These are phyloP conservation scores for Aethionema arabicum DNA, from an alignment of 345 rosid species.

Conservation along the genomic window DNA sequence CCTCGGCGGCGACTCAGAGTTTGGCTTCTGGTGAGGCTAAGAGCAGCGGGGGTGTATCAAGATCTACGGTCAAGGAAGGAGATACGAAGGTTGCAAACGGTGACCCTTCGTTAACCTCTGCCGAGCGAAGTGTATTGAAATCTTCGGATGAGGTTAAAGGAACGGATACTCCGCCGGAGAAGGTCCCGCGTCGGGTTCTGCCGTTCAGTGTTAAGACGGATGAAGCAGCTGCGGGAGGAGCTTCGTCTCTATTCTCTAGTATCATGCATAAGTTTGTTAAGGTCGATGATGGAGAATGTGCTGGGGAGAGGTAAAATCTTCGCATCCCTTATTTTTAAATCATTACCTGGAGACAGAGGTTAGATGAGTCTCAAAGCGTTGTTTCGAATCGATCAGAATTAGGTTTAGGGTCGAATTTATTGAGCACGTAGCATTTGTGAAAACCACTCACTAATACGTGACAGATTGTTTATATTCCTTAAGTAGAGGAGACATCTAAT, in stretches of 20 bases:
- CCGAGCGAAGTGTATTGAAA: slow-evolving; percentile 28
- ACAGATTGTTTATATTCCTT: not conserved
- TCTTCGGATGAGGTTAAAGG: slow-evolving; percentile 54
- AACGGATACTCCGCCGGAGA: slow-evolving; percentile 91
- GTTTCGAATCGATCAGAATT: not conserved
- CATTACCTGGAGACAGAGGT: not conserved
- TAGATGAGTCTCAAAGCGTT: too few relatives aligned
- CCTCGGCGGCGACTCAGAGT: slow-evolving; percentile 44
- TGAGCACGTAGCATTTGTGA: not conserved
- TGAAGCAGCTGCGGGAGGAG: slow-evolving; percentile 36
- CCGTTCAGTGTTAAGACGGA: slow-evolving; percentile 39
- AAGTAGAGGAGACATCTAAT: not conserved
- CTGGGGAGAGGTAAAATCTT: slow-evolving; percentile 45
- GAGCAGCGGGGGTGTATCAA: slow-evolving; percentile 25
- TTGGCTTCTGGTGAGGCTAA: slow-evolving; percentile 30
- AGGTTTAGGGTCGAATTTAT: slow-evolving; percentile 12
- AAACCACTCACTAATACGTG: not conserved
- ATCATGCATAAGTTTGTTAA: slow-evolving; percentile 87
- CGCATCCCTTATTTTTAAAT: slow-evolving; percentile 10
- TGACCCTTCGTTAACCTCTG: slow-evolving; percentile 19
- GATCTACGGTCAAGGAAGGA: slow-evolving; percentile 33
- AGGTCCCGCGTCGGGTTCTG: slow-evolving; percentile 68
- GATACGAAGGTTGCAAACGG: slow-evolving; percentile 3
- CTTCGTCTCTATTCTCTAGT: slow-evolving; percentile 72
- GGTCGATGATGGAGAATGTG: slow-evolving; percentile 45